Evolutionary conservation across 1,284 basidiomycete genomes (phyloP).

Genomic region (Volvariella volvacea): DNA sequence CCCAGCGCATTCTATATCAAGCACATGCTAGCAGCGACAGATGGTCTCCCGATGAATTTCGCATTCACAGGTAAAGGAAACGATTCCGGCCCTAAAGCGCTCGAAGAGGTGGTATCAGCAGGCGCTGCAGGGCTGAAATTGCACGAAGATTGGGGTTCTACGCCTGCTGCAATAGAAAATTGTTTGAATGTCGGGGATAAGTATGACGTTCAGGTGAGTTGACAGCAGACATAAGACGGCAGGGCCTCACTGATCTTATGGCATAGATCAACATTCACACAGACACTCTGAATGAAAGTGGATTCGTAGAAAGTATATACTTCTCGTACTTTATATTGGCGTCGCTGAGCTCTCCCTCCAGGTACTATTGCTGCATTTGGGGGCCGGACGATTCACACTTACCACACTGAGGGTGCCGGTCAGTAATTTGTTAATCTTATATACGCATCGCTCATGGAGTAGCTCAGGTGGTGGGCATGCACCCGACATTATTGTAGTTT

Average conservation of each 20-base stretch:
- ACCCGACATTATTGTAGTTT: constrained; percentile 96
- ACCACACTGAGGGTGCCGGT: constrained; percentile 93
- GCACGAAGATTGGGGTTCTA: constrained; percentile 98
- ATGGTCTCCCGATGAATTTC: constrained; percentile 88
- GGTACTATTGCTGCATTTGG: constrained; percentile 90
- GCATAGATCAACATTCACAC: constrained; percentile 90
- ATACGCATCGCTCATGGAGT: not conserved
- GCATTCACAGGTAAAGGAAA: constrained; percentile 94
- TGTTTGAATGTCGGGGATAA: constrained; percentile 83
- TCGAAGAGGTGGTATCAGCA: constrained; percentile 83
- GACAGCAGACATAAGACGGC: too few relatives aligned
- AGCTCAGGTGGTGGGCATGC: constrained; percentile 87
- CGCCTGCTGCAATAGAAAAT: constrained; percentile 78
- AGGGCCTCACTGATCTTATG: not conserved
- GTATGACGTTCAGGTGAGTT: constrained; percentile 84
- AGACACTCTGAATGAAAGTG: constrained; percentile 93
- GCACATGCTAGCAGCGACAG: constrained; percentile 86
- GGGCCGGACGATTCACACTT: constrained; percentile 94
- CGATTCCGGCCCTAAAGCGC: constrained; percentile 66
- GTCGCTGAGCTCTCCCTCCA: constrained; percentile 20
- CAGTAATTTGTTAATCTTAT: constrained; percentile 13
- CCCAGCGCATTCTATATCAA: constrained; percentile 82
- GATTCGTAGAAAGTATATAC: constrained; percentile 78
- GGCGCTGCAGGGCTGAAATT: constrained; percentile 92
- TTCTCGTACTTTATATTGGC: not conserved